Base-by-base conservation (phyloP, 805 yeast genomes). In the Schwanniomyces pseudopolymorphus region DNA sequence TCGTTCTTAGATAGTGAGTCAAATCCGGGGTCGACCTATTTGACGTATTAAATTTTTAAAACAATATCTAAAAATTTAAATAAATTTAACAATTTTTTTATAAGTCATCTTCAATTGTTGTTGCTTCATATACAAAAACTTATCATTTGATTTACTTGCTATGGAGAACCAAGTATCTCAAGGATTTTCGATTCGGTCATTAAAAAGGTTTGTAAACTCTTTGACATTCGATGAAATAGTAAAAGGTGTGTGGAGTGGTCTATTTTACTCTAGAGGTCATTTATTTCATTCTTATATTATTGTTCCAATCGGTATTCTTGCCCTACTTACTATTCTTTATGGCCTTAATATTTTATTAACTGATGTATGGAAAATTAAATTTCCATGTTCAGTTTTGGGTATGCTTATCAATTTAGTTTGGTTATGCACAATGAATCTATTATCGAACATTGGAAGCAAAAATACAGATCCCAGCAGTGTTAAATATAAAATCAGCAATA, bases 381-480 rank as follows among this genome's bases (percentile, higher is more conserved):
- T 85, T 59, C 92, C 92, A 0, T 77, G 86, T 5, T 83, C 89
- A 2, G 91, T 85, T 25, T 72, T 85, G 42, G 79, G 87, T 38
- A 83, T 85, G 89, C 67, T 85, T 55, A 56, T 84, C 25, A 70
- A 81, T 44, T 80, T 83, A 58, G 60, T 75, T 2, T 52, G 72
- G 3, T 60, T 85, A 13, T 62, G 79, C 35, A 41, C 64, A 1
- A 56, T 69, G 26, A 74, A 78, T 37, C 48, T 48, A 3, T 22
- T 61, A 11, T 38, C 61, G 3, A 51, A 48, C 17, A 8, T 55
- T 13, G 43, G 27, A 13, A 20, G 10, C 10, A 20, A 40, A 11
- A 21, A 24, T 7, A 13, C 16, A 13, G 27, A 27, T 13, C 13
- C 21, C 5, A 40, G 20, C 4, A 11, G 28, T 16, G 6, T 44